Percentiles rank a stretch among this genome's conserved stretches.
Conservation (phyloP, 495 filamentous ascomycete genomes). For the Mycothermus thermophilus region DNA sequence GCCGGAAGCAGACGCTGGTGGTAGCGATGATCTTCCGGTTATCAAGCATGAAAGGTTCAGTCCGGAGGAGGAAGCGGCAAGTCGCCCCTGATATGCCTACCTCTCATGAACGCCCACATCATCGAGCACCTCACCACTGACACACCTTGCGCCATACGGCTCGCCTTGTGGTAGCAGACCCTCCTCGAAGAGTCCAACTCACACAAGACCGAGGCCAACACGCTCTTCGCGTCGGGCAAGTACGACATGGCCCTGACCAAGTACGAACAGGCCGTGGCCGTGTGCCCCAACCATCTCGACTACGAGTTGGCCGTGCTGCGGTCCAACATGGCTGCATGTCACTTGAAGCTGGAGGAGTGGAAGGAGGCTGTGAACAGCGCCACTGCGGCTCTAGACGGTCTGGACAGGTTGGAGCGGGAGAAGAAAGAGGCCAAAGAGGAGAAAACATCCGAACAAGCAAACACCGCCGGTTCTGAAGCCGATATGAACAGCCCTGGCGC, state of each 20-base stretch:
- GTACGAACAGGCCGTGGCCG: conserved; percentile 72
- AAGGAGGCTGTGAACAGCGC: conserved; percentile 68
- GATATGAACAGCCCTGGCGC: conserved; percentile 41
- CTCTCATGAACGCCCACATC: neutral
- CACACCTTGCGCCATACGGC: too few relatives aligned
- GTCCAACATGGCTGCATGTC: conserved; percentile 82
- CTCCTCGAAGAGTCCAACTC: conserved; percentile 58
- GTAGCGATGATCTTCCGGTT: too few relatives aligned
- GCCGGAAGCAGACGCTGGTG: too few relatives aligned
- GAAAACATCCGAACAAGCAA: conserved; percentile 15
- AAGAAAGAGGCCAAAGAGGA: conserved; percentile 11
- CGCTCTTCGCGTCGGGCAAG: conserved; percentile 52
- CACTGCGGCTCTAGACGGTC: conserved; percentile 53
- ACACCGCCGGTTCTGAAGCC: conserved; percentile 45
- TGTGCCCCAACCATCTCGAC: conserved; percentile 77
- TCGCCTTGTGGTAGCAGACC: too few relatives aligned
- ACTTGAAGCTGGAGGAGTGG: conserved; percentile 77
- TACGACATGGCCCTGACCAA: conserved; percentile 78
- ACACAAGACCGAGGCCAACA: conserved; percentile 66
- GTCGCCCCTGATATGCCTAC: neutral
- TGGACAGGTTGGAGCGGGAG: conserved; percentile 43
- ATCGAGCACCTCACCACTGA: too few relatives aligned
- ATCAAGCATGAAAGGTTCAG: neutral
- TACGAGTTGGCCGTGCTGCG: conserved; percentile 79
- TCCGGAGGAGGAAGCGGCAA: neutral